These are phyloP conservation scores for Eucalyptus erythrocorys DNA, from an alignment of 345 rosid species.

Conservation along the genomic window DNA sequence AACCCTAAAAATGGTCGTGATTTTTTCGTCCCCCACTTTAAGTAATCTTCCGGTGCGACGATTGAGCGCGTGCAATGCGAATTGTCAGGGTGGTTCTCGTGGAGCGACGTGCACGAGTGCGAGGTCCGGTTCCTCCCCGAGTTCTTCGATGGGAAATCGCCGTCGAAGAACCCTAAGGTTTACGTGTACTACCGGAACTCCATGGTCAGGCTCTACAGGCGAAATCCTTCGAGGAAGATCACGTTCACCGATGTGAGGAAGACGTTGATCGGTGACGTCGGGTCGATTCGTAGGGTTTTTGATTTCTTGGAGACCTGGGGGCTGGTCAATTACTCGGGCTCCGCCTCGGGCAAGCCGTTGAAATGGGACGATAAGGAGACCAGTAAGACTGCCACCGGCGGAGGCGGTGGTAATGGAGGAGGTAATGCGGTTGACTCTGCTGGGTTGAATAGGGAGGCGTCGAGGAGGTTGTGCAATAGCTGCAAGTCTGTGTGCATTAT, in stretches of 20 bases:
- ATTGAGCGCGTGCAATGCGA: not conserved
- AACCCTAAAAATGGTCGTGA: not conserved
- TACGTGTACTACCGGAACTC: constrained; percentile 70
- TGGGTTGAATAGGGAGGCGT: constrained; percentile 16
- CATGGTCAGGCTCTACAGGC: constrained; percentile 50
- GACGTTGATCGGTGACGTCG: constrained; percentile 75
- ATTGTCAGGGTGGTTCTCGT: constrained; percentile 76
- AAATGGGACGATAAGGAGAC: constrained; percentile 85
- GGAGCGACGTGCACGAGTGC: constrained; percentile 49
- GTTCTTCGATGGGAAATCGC: constrained; percentile 56
- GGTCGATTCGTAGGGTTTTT: constrained; percentile 81
- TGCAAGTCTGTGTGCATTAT: constrained; percentile 78
- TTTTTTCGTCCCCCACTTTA: not conserved
- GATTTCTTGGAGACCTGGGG: constrained; percentile 94
- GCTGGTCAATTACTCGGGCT: constrained; percentile 51
- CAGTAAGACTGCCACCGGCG: constrained; percentile 16
- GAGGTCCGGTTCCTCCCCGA: constrained; percentile 71
- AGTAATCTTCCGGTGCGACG: not conserved
- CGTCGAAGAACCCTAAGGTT: constrained; percentile 48
- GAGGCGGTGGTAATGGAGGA: not conserved
- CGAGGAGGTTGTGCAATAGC: constrained; percentile 60
- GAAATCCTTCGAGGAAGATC: constrained; percentile 52
- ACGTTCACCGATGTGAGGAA: constrained; percentile 78
- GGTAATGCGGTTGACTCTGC: constrained; percentile 9
- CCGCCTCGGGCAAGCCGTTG: constrained; percentile 43